Base-by-base conservation (phyloP, 2,329 filamentous ascomycete species). In the Diaporthe sp. region DNA sequence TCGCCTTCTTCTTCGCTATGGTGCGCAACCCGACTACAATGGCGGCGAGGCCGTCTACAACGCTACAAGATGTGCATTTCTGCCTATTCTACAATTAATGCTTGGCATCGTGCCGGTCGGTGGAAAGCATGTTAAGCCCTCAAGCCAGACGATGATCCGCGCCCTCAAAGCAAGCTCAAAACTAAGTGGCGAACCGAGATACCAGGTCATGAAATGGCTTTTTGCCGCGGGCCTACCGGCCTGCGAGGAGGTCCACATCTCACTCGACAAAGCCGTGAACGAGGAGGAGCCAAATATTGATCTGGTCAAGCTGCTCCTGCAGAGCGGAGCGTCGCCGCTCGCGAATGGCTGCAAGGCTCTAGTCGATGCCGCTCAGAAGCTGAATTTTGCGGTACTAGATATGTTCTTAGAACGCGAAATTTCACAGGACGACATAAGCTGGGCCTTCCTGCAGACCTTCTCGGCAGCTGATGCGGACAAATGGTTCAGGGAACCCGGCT, bases 151-250 rank as follows among this genome's bases (percentile, higher is more conserved):
- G 0, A 81, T 91, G 68, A 83, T 86, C 4, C 84, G 86, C 12
- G 87, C 89, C 0, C 82, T 92, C n/a, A 88, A 90, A 78, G 87
- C 89, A 0, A 88, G 86, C 76, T 90, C 88, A 87, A 87, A 85
- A 57, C 82, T 91, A 15, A 86, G 84, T 61, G 84, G 84, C 31
- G 88, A 88, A 25, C 86, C 84, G 10, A 85, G 90, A 31, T 87
- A 87, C 75, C 84, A 84, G 9, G 83, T 91, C 20, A 82, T 90
- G 39, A 80, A 84, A 20, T 87, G 88, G 84, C 82, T 92, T 5
- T 87, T 91, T 75, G 84, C 85, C 31, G 89, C 88, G 1, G 89
- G 88, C 0, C 82, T 90, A 67, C 81, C 85, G 0, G 83, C 85
- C 0, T 85, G 84, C 0, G 87, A 88, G n/a, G 87, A 90, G 22